Conservation (phyloP, 257 asterid species). For the Penstemon newberryi region DNA sequence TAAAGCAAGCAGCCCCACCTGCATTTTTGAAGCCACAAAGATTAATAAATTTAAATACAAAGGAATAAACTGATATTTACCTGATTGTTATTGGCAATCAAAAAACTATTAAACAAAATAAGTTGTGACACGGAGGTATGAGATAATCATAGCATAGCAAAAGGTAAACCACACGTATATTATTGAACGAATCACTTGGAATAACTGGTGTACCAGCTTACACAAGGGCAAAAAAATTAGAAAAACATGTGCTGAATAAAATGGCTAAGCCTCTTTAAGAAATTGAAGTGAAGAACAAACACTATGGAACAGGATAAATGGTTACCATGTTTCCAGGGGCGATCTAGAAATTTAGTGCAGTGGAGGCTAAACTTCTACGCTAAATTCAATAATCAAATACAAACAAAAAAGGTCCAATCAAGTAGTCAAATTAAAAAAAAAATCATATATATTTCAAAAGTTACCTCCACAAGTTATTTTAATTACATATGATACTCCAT, state of each 20-base stretch:
- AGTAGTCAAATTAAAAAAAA: no score
- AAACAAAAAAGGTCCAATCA: no score
- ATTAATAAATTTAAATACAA: slow-evolving; percentile 20
- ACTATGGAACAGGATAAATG: neutral
- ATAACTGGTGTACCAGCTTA: neutral
- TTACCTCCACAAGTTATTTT: no score
- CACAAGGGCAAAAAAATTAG: neutral
- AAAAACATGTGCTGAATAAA: neutral
- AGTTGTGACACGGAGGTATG: slow-evolving; percentile 1
- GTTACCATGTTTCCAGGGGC: no score
- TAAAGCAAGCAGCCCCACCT: slow-evolving; percentile 90
- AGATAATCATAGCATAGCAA: neutral
- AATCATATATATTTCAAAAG: no score
- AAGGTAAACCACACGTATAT: neutral
- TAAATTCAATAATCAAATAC: no score
- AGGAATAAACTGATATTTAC: slow-evolving; percentile 8
- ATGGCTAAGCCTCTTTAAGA: neutral
- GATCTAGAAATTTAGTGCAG: no score
- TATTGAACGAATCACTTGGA: neutral
- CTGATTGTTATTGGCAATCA: slow-evolving; percentile 7
- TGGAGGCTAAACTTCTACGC: no score
- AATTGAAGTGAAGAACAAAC: neutral
- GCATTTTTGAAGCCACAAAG: slow-evolving; percentile 25
- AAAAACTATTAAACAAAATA: neutral
- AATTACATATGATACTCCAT: no score